Percentiles rank a stretch among this genome's conserved stretches.
Conservation (phyloP, 306 rosid species). For the Sicyos baderoa region DNA sequence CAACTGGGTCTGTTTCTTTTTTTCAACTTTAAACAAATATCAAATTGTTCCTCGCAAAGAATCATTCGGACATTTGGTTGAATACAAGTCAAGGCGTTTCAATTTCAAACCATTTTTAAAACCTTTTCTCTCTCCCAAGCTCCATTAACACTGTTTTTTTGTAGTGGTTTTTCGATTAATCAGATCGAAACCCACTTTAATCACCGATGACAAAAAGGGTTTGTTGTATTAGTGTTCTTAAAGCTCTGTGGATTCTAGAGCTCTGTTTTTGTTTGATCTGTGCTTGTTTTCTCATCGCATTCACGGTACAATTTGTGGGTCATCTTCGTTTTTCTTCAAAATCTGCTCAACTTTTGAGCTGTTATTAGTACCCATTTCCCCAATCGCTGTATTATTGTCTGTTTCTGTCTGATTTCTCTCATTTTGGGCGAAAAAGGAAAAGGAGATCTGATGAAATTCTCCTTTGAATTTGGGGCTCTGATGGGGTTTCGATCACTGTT, state of each 20-base stretch:
- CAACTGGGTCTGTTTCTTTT: slow-evolving; percentile 4
- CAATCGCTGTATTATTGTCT: not conserved
- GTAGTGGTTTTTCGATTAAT: slow-evolving; percentile 35
- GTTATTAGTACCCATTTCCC: slow-evolving; percentile 24
- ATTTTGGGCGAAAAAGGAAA: slow-evolving; percentile 25
- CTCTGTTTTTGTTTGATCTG: slow-evolving; percentile 30
- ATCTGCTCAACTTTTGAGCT: slow-evolving; percentile 18
- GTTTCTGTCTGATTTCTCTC: slow-evolving; percentile 29
- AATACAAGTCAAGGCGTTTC: slow-evolving; percentile 34
- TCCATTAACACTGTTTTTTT: slow-evolving; percentile 26
- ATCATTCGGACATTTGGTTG: slow-evolving; percentile 9
- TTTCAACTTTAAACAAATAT: slow-evolving; percentile 1
- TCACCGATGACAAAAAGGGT: slow-evolving; percentile 23
- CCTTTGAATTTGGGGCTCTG: slow-evolving; percentile 18
- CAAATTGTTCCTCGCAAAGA: not conserved
- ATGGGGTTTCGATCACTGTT: slow-evolving; percentile 45
- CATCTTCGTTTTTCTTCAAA: slow-evolving; percentile 34
- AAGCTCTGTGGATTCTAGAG: slow-evolving; percentile 27
- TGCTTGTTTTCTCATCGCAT: slow-evolving; percentile 23
- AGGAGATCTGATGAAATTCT: slow-evolving; percentile 32
- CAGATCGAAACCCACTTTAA: slow-evolving; percentile 21
- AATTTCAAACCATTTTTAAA: slow-evolving; percentile 9
- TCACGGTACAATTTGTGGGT: slow-evolving; percentile 31
- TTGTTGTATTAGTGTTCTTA: slow-evolving; percentile 28
- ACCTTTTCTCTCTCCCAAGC: slow-evolving; percentile 16